Conservation (phyloP, 805 yeast genomes). For the Starmerella floricola region DNA sequence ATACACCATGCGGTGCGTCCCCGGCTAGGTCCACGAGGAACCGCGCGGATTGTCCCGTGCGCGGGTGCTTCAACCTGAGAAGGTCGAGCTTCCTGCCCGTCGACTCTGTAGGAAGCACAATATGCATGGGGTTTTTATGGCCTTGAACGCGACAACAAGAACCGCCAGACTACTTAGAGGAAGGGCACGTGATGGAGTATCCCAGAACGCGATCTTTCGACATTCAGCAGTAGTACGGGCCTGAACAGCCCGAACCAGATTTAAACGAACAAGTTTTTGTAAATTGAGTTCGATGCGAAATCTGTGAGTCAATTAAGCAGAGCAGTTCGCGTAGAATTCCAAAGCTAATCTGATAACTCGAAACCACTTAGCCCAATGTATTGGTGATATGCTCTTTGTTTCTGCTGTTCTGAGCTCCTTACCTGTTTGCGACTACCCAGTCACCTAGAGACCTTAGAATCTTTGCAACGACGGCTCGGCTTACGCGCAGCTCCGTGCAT, state of each 20-base stretch:
- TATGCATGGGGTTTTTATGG: conserved; percentile 3
- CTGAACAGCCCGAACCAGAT: no score
- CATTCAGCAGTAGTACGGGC: no score
- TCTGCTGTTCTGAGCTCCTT: neutral
- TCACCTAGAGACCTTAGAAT: conserved; percentile 21
- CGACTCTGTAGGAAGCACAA: conserved; percentile 17
- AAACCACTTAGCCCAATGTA: no score
- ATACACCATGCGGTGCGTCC: conserved; percentile 14
- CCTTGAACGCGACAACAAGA: neutral
- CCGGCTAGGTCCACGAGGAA: conserved; percentile 13
- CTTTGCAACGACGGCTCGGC: conserved; percentile 16
- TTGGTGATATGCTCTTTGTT: no score
- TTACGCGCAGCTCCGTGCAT: conserved; percentile 23
- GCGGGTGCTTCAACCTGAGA: conserved; percentile 21
- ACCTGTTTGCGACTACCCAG: conserved; percentile 17
- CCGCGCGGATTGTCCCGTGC: conserved; percentile 17
- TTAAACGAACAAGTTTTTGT: no score
- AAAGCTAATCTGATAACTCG: no score
- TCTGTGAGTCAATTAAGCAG: no score
- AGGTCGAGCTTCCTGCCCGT: conserved; percentile 10
- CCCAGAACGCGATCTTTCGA: no score
- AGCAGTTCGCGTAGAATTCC: no score
- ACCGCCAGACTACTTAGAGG: no score
- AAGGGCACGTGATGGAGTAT: no score
- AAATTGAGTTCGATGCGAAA: no score